Conservation (phyloP, 176 grass and related monocot genomes). For the Rhynchospora tenuis region DNA sequence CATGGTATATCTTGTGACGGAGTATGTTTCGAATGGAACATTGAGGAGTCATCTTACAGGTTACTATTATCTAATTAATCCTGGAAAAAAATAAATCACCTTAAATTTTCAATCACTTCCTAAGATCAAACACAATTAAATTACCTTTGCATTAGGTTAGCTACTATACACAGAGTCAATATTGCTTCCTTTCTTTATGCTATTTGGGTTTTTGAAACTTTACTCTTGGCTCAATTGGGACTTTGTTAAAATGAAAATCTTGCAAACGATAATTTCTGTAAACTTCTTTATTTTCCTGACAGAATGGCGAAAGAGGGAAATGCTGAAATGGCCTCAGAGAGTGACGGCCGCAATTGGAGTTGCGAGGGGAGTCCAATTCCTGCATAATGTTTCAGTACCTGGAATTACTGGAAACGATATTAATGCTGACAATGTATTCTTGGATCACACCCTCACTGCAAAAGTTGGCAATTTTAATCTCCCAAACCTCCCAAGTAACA, state of each 20-base stretch:
- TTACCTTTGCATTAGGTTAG: neutral
- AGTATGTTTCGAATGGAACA: slow-evolving; percentile 61
- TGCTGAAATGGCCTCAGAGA: slow-evolving; percentile 89
- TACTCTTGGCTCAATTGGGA: neutral
- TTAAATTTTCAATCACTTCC: neutral
- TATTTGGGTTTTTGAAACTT: neutral
- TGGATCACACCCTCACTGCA: slow-evolving; percentile 82
- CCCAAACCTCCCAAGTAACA: slow-evolving; percentile 55
- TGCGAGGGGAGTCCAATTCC: slow-evolving; percentile 78
- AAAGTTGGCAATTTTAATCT: slow-evolving; percentile 78
- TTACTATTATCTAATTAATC: slow-evolving; percentile 25
- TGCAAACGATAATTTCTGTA: neutral
- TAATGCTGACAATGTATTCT: slow-evolving; percentile 59
- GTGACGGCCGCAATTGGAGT: slow-evolving; percentile 64
- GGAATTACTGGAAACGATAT: slow-evolving; percentile 62
- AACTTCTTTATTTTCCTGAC: neutral
- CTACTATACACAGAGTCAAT: neutral
- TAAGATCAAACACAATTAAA: neutral
- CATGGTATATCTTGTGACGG: slow-evolving; percentile 49
- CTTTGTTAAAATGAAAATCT: neutral
- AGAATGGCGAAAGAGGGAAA: slow-evolving; percentile 80
- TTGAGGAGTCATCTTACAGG: slow-evolving; percentile 76
- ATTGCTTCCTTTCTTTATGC: neutral
- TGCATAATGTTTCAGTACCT: slow-evolving; percentile 61
- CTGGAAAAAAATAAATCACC: no score